phyloP scores from a whole-genome alignment of 2,329 filamentous ascomycete species.

The Aspergillus ruber region DNA sequence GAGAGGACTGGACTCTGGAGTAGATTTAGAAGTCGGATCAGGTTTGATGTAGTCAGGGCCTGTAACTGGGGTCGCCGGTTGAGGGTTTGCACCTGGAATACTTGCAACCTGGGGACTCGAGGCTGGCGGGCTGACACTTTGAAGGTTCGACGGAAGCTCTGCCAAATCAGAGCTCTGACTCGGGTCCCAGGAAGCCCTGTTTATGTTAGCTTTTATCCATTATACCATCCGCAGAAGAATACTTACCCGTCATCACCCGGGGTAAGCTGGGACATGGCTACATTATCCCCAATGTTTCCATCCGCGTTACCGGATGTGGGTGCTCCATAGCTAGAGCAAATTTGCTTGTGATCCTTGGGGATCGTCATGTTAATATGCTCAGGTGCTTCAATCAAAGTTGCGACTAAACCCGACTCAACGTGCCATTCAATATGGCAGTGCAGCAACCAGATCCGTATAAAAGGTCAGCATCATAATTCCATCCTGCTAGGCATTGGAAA shows the following conservation, averaged over 20 bases:
- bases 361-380: constrained; percentile 8
- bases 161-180: too few relatives aligned
- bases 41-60: too few relatives aligned
- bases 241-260: background rate
- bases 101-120: too few relatives aligned
- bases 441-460: constrained; percentile 24
- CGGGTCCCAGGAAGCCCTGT: too few relatives aligned
- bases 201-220: too few relatives aligned
- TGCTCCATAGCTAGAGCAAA: background rate
- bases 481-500: background rate
- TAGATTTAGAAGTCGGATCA: too few relatives aligned
- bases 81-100: too few relatives aligned
- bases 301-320: background rate
- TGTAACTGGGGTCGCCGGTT: too few relatives aligned
- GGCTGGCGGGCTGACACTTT: too few relatives aligned
- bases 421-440: constrained; percentile 36
- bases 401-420: constrained; percentile 24
- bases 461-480: background rate
- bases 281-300: background rate
- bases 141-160: too few relatives aligned
- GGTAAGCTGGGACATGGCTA: background rate
- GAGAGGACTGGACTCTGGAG: too few relatives aligned
- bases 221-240: background rate
- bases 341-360: constrained; percentile 2
- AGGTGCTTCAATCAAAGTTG: constrained; percentile 27